A percentile compares a stretch with the other conserved stretches of the same genome.
Conservation (phyloP, 768 basidiomycete genomes). For the Trichaptum fuscoviolaceum region DNA sequence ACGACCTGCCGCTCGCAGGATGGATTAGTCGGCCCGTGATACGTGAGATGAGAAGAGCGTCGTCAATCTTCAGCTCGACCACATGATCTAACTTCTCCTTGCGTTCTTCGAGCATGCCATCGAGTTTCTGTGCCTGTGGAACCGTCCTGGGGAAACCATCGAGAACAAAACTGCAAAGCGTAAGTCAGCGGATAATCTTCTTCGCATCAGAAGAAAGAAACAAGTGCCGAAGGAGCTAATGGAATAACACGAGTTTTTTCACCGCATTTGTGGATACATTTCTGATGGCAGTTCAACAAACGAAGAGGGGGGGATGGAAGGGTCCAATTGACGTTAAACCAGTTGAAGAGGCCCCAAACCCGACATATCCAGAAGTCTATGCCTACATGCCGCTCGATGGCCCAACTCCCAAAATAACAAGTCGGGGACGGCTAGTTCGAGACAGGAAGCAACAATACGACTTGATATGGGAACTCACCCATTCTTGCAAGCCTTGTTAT, state of each 20-base stretch:
- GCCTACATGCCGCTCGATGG: neutral
- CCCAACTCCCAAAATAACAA: neutral
- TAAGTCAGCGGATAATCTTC: neutral
- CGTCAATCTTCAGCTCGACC: constrained; percentile 87
- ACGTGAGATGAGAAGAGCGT: constrained; percentile 92
- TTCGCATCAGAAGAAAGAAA: neutral
- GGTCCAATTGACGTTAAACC: neutral
- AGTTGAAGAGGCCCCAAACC: neutral
- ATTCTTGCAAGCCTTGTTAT: constrained; percentile 89
- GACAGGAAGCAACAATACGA: neutral
- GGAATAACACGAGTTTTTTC: neutral
- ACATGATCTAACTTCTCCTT: constrained; percentile 91
- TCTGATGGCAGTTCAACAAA: too few relatives aligned
- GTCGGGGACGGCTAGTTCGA: neutral
- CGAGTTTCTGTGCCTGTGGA: constrained; percentile 93
- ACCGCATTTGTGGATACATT: neutral
- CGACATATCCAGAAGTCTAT: neutral
- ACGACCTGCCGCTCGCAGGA: constrained; percentile 81
- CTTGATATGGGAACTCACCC: constrained; percentile 57
- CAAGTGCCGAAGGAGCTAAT: neutral
- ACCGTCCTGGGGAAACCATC: constrained; percentile 99
- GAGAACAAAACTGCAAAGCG: constrained; percentile 61
- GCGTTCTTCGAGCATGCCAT: constrained; percentile 76
- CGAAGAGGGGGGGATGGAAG: too few relatives aligned
- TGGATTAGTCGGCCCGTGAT: constrained; percentile 97